phyloP scores from a whole-genome alignment of 2,329 filamentous ascomycete species.

The Xylaria polymorpha region DNA sequence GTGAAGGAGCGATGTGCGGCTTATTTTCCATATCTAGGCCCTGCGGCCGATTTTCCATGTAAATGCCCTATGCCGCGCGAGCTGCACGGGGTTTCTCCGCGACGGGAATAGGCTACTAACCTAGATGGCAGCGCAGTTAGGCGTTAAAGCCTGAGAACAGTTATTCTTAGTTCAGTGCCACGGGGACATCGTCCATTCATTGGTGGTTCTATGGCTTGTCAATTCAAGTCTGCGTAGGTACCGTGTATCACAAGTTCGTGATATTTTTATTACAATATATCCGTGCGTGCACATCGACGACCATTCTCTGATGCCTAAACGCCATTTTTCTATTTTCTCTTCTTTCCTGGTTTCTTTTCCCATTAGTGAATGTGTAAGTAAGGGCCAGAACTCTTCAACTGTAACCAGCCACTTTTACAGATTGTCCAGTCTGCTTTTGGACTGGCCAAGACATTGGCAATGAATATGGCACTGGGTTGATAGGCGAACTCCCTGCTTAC shows the following conservation, averaged over 20 bases:
- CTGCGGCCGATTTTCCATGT: background rate
- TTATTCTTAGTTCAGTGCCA: background rate
- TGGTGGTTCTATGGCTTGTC: background rate
- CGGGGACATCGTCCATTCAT: background rate
- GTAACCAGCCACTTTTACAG: background rate
- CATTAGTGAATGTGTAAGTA: background rate
- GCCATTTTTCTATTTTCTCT: background rate
- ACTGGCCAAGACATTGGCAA: background rate
- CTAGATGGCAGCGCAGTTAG: background rate
- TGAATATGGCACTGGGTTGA: background rate
- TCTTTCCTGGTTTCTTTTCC: background rate
- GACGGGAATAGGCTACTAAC: background rate
- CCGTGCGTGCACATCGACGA: background rate
- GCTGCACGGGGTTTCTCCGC: background rate
- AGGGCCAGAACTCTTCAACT: background rate
- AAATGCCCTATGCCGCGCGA: background rate
- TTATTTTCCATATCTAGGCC: background rate
- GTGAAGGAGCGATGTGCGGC: slow-evolving; percentile 13
- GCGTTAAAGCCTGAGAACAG: background rate
- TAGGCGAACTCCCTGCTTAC: slow-evolving; percentile 6
- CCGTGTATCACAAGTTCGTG: background rate
- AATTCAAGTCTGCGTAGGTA: background rate
- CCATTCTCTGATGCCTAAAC: background rate
- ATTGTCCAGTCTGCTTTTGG: background rate
- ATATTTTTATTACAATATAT: background rate